phyloP scores from a whole-genome alignment of 176 grass and related monocot species.

The Saccharum spontaneum region DNA sequence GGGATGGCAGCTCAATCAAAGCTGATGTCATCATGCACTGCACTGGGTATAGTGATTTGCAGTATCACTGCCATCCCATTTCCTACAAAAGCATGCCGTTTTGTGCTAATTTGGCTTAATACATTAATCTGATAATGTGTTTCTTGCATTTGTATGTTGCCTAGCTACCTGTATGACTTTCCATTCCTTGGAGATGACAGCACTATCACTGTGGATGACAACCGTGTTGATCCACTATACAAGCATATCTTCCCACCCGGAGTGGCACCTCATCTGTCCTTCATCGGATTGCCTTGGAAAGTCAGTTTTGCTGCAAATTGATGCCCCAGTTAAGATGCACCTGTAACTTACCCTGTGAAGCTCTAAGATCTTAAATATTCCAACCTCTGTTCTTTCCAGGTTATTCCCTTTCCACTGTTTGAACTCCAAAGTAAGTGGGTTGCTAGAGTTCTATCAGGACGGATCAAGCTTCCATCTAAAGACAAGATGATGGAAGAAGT shows the following conservation, averaged over 20 bases:
- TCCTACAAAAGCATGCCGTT: too few relatives aligned
- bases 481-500: constrained; percentile 78
- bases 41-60: constrained; percentile 53
- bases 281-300: constrained; percentile 62
- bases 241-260: constrained; percentile 71
- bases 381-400: too few relatives aligned
- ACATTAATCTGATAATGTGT: constrained; percentile 4
- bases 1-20: constrained; percentile 56
- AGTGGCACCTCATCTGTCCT: constrained; percentile 53
- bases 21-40: constrained; percentile 77
- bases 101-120: too few relatives aligned
- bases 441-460: constrained; percentile 63
- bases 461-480: constrained; percentile 56
- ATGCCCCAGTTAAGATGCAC: too few relatives aligned
- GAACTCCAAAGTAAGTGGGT: constrained; percentile 98
- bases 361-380: constrained; percentile 22
- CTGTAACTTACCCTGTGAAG: too few relatives aligned
- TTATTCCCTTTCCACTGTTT: constrained; percentile 70
- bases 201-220: constrained; percentile 71
- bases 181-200: constrained; percentile 58
- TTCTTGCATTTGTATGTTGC: not conserved
- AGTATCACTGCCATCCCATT: not conserved
- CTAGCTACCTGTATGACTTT: constrained; percentile 71
- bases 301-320: constrained; percentile 34
- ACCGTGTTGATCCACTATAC: constrained; percentile 59